Evolutionary conservation across 352 stramenopile genomes (phyloP), one percentile per base, ranked within the genome.

Genomic region (Phytophthora hybrid): DNA sequence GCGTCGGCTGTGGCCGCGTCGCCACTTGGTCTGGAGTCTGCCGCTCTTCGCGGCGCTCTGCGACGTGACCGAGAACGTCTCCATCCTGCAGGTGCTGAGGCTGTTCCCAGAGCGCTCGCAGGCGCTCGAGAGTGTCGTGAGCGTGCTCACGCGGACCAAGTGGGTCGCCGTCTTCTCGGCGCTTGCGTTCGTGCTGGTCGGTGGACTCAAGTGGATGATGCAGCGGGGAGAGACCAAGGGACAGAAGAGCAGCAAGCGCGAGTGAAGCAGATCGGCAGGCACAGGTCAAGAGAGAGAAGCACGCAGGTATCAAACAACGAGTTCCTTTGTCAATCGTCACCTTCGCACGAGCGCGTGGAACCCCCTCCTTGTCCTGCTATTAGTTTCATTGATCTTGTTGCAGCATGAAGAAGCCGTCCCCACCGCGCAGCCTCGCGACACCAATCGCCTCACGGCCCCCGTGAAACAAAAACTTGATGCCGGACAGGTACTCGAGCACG

Each of bases 21-120:
- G 67, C n/a, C 60, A 21, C 10, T 53, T 74, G 16, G 14, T 79
- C 3, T 66, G 52, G 31, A 37, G 53, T 13, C 23, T 89, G 19
- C 84, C 82, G 4, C 29, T 79, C 1, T 21, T 87, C 5, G 72
- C 63, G 0, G 74, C 71, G n/a, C 23, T 71, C 4, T 76, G 68
- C 7, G 82, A 89, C 52, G 73, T 88, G 56, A 39, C 62, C 1
- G 84, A 89, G 74, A 91, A 91, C 60, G 23, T 75, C 1, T 77
- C 67, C 46, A 74, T 88, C 29, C 58, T 80, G 57, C 68, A 79
- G n/a, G 26, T 91, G 69, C 55, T 91, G 59, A 29, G 55, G 9
- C 11, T 71, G 23, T 91, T 86, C 52, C 82, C 84, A 0, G 39
- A 53, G 19, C 74, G 66, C 9, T 73, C 73, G 51, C 59, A 59